phyloP scores from a whole-genome alignment of 169 alveolate species.

The Cryptosporidium andersoni region DNA sequence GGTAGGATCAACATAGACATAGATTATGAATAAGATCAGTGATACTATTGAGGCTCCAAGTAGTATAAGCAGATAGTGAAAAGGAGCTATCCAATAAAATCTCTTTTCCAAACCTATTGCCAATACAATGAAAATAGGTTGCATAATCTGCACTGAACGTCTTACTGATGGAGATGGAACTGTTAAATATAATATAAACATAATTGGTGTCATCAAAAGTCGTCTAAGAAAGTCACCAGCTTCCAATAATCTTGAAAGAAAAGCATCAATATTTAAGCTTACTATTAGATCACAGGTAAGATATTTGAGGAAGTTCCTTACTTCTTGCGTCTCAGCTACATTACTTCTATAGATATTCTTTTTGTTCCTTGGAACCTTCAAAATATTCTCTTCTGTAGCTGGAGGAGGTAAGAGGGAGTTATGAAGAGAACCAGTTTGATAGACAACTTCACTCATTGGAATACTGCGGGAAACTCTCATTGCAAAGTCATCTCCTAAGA shows the following conservation, averaged over 20 bases:
- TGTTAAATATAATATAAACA: slow-evolving; percentile 47
- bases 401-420: slow-evolving; percentile 66
- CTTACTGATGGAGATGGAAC: slow-evolving; percentile 69
- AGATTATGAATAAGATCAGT: slow-evolving; percentile 13
- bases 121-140: slow-evolving; percentile 55
- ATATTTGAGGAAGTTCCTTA: no score
- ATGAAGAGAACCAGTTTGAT: slow-evolving; percentile 66
- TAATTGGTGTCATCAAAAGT: slow-evolving; percentile 59
- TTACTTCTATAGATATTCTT: slow-evolving; percentile 12
- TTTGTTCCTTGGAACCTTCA: slow-evolving; percentile 43
- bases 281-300: background rate
- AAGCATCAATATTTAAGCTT: background rate
- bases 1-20: slow-evolving; percentile 11
- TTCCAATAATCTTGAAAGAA: background rate
- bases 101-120: slow-evolving; percentile 68
- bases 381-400: slow-evolving; percentile 55
- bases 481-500: slow-evolving; percentile 56
- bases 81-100: slow-evolving; percentile 21
- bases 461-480: slow-evolving; percentile 59
- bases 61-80: slow-evolving; percentile 20
- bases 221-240: slow-evolving; percentile 34
- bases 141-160: slow-evolving; percentile 58
- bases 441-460: slow-evolving; percentile 70
- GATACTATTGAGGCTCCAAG: slow-evolving; percentile 41
- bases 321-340: background rate